Base-by-base conservation (phyloP, 1,284 basidiomycete genomes). In the Ceratobasidium sp. region DNA sequence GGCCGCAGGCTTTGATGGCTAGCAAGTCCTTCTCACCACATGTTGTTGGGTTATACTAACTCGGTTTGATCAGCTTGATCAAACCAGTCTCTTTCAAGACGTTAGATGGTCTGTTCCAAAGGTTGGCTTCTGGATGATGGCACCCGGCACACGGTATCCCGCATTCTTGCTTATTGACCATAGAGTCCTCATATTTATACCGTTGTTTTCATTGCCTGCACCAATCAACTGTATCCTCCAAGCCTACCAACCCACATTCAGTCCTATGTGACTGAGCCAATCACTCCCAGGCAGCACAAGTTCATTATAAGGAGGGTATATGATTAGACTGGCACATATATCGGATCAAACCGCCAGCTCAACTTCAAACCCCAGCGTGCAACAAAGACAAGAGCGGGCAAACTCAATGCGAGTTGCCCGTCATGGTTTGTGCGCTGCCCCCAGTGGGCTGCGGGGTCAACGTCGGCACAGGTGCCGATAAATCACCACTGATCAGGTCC, bases 81-180 rank as follows among this genome's bases (percentile, higher is more conserved):
- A 96, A 96, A 80, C 94, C 94, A 16, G 94, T 96, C 25, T 92
- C 92, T 14, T 92, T 96, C 82, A 92, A 91, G 78, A 94, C 90
- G n/a, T 81, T 95, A 33, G 90, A 94, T 75, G 85, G 89, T 72
- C 91, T 94, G 84, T 94, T 96, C 80, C 86, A 87, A 75, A 92
- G 87, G 79, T 82, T 93, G 51, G 89, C 56, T 21, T 60, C 56
- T 25, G 64, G 44, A 44, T 70, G 36, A 59, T 23, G 36, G 23
- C 25, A 23, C n/a, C 7, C 42, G 16, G 42, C 42, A 62, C 28
- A 40, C 8, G 21, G 42, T 51, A 36, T 59, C 21, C 40, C 3
- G 23, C 58, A 51, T 60, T 70, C 49, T 69, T 73, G 64, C 42
- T 51, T 60, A 51, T 70, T 70, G 54, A 56, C 66, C 66, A 51